Conservation (phyloP, 106 monocot species). For the Iris macrosiphon region DNA sequence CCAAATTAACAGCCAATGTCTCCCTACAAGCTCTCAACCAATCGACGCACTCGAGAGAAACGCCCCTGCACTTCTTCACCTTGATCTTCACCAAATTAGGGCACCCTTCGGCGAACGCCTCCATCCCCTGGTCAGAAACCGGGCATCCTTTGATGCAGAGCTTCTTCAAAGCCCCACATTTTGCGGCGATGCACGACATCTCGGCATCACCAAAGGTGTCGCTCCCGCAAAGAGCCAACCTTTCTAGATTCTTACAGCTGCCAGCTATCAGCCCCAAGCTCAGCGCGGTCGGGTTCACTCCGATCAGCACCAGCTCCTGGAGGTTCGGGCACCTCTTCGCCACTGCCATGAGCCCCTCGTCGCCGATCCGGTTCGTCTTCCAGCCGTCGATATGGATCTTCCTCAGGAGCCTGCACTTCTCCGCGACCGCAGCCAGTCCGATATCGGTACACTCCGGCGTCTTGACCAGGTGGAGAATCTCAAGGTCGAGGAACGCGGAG, state of each 20-base stretch:
- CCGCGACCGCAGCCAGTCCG: constrained; percentile 13
- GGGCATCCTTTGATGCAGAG: constrained; percentile 45
- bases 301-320: constrained; percentile 34
- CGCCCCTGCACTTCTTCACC: constrained; percentile 32
- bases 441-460: constrained; percentile 33
- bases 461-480: constrained; percentile 29
- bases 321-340: constrained; percentile 32
- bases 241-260: constrained; percentile 20
- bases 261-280: constrained; percentile 24
- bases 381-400: constrained; percentile 39
- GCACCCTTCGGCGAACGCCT: constrained; percentile 29
- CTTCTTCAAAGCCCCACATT: constrained; percentile 29
- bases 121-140: constrained; percentile 28
- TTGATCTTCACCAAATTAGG: constrained; percentile 36
- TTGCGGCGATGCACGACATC: constrained; percentile 25
- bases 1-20: constrained; percentile 13
- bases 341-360: constrained; percentile 23
- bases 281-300: constrained; percentile 19
- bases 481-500: constrained; percentile 11
- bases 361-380: constrained; percentile 37
- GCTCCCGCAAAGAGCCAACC: constrained; percentile 29
- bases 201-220: constrained; percentile 40
- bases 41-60: constrained; percentile 16
- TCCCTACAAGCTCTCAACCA: constrained; percentile 14
- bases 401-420: constrained; percentile 21